Evolutionary conservation across 495 filamentous ascomycete genomes (phyloP).

Genomic region (Penicillium egyptiacum): DNA sequence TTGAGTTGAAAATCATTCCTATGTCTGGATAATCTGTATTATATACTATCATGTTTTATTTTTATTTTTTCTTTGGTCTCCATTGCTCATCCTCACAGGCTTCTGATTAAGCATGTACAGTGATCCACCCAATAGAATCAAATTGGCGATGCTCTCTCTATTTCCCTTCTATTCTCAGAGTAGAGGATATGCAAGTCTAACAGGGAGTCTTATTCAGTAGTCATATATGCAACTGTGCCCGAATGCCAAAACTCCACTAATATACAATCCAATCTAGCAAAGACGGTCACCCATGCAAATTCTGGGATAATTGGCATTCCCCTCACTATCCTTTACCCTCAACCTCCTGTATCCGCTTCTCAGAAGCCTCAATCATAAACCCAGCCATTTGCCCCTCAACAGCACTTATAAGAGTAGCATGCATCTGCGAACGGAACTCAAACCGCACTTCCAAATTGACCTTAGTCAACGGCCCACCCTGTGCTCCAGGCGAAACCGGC

Average conservation of each 20-base stretch:
- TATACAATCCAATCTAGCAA: conserved; percentile 3
- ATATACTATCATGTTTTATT: conserved; percentile 32
- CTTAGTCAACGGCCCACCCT: conserved; percentile 54
- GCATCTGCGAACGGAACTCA: conserved; percentile 80
- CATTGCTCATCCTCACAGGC: conserved; percentile 9
- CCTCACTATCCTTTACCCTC: conserved; percentile 30
- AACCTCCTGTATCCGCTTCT: conserved; percentile 67
- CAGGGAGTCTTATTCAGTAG: background rate
- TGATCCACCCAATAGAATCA: conserved; percentile 20
- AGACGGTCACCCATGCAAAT: no score
- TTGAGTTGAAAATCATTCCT: conserved; percentile 24
- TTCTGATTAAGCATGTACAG: conserved; percentile 22
- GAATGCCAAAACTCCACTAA: background rate
- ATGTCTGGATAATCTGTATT: conserved; percentile 34
- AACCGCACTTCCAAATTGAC: conserved; percentile 75
- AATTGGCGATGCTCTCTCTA: conserved; percentile 5
- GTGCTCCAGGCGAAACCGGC: conserved; percentile 36
- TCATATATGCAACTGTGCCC: conserved; percentile 4
- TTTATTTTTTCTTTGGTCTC: conserved; percentile 11
- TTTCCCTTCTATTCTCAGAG: background rate
- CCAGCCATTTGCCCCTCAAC: conserved; percentile 80
- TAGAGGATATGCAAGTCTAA: background rate
- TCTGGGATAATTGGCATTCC: background rate
- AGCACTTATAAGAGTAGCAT: conserved; percentile 73
- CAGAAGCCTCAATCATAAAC: conserved; percentile 92